Percentiles rank a stretch among this genome's conserved stretches.
Evolutionary conservation across 2,329 filamentous ascomycete genomes (phyloP).

Genomic region (Epichloe uncinata): DNA sequence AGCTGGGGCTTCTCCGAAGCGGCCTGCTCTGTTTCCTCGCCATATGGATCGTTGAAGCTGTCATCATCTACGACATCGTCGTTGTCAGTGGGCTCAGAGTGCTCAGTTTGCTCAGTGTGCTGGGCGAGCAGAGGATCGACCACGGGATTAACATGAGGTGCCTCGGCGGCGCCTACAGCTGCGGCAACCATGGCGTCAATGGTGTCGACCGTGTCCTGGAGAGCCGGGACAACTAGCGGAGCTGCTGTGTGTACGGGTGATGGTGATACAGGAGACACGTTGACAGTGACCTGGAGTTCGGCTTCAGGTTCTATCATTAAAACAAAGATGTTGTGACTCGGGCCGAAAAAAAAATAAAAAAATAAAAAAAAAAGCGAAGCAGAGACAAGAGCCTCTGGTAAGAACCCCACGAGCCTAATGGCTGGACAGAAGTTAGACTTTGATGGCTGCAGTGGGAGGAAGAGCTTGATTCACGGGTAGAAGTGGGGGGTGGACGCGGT

Average conservation of each 20-base stretch:
- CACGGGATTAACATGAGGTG: slow-evolving; percentile 14
- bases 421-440: neutral
- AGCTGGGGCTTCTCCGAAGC: slow-evolving; percentile 10
- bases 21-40: slow-evolving; percentile 21
- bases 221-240: slow-evolving; percentile 32
- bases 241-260: slow-evolving; percentile 33
- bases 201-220: slow-evolving; percentile 39
- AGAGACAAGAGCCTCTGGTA: slow-evolving; percentile 3
- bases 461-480: neutral
- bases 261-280: slow-evolving; percentile 39
- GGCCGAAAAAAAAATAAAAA: too few species aligned
- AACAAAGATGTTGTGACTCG: slow-evolving; percentile 5
- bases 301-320: slow-evolving; percentile 35
- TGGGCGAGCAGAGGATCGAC: slow-evolving; percentile 18
- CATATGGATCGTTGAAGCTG: slow-evolving; percentile 35
- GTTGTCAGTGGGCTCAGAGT: slow-evolving; percentile 14
- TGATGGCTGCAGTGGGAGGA: neutral
- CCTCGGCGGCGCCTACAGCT: slow-evolving; percentile 15
- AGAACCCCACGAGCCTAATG: neutral
- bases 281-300: slow-evolving; percentile 37
- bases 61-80: slow-evolving; percentile 30
- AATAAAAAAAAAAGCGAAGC: slow-evolving; percentile 6
- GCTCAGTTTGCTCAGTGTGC: slow-evolving; percentile 19
- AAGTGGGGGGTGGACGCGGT: neutral
- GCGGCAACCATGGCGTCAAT: slow-evolving; percentile 33